These are phyloP conservation scores for Galeopsis tetrahit DNA, from an alignment of 257 asterid species.

Conservation along the genomic window DNA sequence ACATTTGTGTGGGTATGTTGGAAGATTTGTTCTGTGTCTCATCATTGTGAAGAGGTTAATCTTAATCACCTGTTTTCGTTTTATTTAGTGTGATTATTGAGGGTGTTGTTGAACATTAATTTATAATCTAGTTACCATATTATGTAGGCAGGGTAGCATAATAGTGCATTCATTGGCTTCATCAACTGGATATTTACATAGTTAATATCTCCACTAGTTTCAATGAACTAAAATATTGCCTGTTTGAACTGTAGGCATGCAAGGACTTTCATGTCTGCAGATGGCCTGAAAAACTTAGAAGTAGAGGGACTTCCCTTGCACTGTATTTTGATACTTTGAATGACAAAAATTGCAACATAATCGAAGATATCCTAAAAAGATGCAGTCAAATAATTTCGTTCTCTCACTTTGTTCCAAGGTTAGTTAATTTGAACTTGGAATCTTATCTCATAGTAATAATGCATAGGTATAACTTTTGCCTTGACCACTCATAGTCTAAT, in stretches of 20 bases:
- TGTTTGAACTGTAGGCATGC: slow-evolving; percentile 65
- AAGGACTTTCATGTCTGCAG: slow-evolving; percentile 88
- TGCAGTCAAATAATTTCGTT: slow-evolving; percentile 70
- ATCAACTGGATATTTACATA: not conserved
- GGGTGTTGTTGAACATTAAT: not conserved
- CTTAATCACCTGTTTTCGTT: not conserved
- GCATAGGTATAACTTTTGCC: not conserved
- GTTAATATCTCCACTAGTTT: not conserved
- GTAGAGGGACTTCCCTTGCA: slow-evolving; percentile 71
- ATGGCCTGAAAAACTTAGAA: slow-evolving; percentile 71
- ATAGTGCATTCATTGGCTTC: slow-evolving; percentile 15
- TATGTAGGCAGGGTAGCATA: not conserved
- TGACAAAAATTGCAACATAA: slow-evolving; percentile 49
- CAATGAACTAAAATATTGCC: slow-evolving; percentile 26
- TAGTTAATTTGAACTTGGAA: slow-evolving; percentile 34
- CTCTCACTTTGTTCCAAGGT: slow-evolving; percentile 93
- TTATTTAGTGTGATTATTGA: slow-evolving; percentile 4
- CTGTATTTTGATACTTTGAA: slow-evolving; percentile 75
- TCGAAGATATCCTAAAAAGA: slow-evolving; percentile 59
- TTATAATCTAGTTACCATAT: not conserved
- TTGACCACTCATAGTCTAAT: not conserved
- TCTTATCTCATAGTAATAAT: slow-evolving; percentile 21
- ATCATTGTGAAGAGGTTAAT: not conserved
- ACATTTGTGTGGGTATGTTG: slow-evolving; percentile 18
- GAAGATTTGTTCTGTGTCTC: slow-evolving; percentile 13